These are phyloP conservation scores for Lanmaoa rubissima DNA, from an alignment of 768 basidiomycete genomes.

Conservation along the genomic window DNA sequence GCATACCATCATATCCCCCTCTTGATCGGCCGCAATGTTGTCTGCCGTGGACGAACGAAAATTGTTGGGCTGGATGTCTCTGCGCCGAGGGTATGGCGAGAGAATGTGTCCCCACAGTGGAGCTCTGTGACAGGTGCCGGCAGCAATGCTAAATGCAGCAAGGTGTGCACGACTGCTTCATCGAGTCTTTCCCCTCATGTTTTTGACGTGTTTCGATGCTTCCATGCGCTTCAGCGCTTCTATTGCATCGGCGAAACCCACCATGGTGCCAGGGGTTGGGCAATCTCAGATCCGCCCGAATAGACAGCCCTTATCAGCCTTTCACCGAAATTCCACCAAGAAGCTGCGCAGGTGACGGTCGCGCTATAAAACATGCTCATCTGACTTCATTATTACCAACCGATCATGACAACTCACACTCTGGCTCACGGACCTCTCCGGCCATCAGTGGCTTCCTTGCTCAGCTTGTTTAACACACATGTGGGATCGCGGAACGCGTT, in stretches of 20 bases:
- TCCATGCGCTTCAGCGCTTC: slow-evolving; percentile 16
- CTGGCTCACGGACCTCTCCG: slow-evolving; percentile 8
- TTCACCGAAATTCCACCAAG: slow-evolving; percentile 22
- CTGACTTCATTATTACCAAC: slow-evolving; percentile 25
- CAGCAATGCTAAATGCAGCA: slow-evolving; percentile 13
- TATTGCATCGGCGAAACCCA: slow-evolving; percentile 20
- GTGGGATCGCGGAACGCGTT: slow-evolving; percentile 22
- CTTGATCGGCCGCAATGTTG: slow-evolving; percentile 26
- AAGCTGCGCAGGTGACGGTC: slow-evolving; percentile 5
- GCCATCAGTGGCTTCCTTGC: slow-evolving; percentile 9
- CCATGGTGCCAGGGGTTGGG: slow-evolving; percentile 13
- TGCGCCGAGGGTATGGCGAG: slow-evolving; percentile 10
- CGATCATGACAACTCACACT: slow-evolving; percentile 12
- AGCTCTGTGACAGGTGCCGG: background rate
- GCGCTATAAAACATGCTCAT: slow-evolving; percentile 16
- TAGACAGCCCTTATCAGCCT: slow-evolving; percentile 28
- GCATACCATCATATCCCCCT: slow-evolving; percentile 14
- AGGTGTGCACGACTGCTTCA: slow-evolving; percentile 11
- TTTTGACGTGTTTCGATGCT: slow-evolving; percentile 25
- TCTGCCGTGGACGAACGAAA: slow-evolving; percentile 10
- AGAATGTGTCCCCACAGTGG: slow-evolving; percentile 1
- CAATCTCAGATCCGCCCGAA: slow-evolving; percentile 28
- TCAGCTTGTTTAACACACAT: background rate
- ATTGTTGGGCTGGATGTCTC: slow-evolving; percentile 4
- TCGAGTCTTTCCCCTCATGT: slow-evolving; percentile 24